These are phyloP conservation scores for Elsinoe necatrix DNA, from an alignment of 2,329 filamentous ascomycete genomes.

Conservation along the genomic window DNA sequence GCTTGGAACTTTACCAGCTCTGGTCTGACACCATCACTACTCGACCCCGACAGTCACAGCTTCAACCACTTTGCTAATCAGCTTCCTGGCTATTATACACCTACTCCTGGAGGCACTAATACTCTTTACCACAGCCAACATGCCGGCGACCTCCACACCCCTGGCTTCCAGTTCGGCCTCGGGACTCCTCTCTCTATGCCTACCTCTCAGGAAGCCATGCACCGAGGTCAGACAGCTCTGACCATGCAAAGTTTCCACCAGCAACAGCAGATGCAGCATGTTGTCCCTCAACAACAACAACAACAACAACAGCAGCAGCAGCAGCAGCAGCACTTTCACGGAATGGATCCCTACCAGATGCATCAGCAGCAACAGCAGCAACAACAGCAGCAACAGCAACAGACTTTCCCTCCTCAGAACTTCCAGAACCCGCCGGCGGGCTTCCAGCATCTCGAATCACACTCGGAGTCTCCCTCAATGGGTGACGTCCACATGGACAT, in stretches of 20 bases:
- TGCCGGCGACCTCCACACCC: slow-evolving; percentile 79
- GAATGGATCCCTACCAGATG: slow-evolving; percentile 62
- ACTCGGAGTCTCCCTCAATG: slow-evolving; percentile 57
- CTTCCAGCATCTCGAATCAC: slow-evolving; percentile 69
- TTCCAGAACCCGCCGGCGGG: slow-evolving; percentile 76
- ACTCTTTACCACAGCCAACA: slow-evolving; percentile 68
- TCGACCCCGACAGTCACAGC: slow-evolving; percentile 76
- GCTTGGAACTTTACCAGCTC: slow-evolving; percentile 53
- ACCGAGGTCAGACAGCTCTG: slow-evolving; percentile 48
- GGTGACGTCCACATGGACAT: slow-evolving; percentile 47
- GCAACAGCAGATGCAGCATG: slow-evolving; percentile 46
- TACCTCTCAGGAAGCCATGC: slow-evolving; percentile 58
- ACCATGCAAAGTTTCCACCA: slow-evolving; percentile 60
- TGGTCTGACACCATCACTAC: slow-evolving; percentile 70
- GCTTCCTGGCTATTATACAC: slow-evolving; percentile 75
- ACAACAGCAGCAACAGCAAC: slow-evolving; percentile 25
- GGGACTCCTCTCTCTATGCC: slow-evolving; percentile 75
- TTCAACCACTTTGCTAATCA: slow-evolving; percentile 75
- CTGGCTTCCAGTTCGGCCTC: slow-evolving; percentile 63
- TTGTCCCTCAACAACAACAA: slow-evolving; percentile 28
- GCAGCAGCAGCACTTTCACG: slow-evolving; percentile 42
- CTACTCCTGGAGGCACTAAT: slow-evolving; percentile 72
- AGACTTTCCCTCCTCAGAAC: slow-evolving; percentile 64
- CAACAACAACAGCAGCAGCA: slow-evolving; percentile 52
- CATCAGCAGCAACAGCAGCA: slow-evolving; percentile 36